Percentiles rank a stretch among this genome's conserved stretches.
Evolutionary conservation across 2,329 filamentous ascomycete genomes (phyloP).

Genomic region (Fusarium torulosum): DNA sequence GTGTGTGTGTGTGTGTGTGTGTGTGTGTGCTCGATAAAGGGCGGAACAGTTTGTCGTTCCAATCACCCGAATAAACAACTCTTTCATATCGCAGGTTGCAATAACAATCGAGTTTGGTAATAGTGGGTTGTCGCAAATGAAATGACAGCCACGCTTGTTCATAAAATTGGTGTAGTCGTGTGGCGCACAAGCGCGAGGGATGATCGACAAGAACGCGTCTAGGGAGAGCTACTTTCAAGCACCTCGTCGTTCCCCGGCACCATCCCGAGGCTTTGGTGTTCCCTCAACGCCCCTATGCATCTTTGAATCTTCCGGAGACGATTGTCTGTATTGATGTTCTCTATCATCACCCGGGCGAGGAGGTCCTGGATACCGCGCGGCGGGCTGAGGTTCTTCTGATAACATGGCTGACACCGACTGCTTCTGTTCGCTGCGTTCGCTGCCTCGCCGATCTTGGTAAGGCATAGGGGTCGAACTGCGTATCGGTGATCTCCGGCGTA

Average conservation of each 20-base stretch:
- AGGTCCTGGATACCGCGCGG: slow-evolving; percentile 28
- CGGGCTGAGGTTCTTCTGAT: slow-evolving; percentile 43
- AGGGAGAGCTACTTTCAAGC: slow-evolving; percentile 26
- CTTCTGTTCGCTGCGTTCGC: slow-evolving; percentile 50
- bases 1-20: neutral
- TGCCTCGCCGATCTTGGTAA: slow-evolving; percentile 41
- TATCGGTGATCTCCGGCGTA: slow-evolving; percentile 46
- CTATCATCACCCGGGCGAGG: slow-evolving; percentile 27
- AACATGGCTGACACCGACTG: slow-evolving; percentile 54
- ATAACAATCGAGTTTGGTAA: neutral
- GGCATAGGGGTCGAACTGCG: slow-evolving; percentile 41
- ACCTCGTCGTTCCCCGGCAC: slow-evolving; percentile 34
- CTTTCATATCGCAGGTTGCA: neutral
- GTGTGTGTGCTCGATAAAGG: neutral
- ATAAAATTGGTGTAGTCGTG: slow-evolving; percentile 14
- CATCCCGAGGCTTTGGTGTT: slow-evolving; percentile 31
- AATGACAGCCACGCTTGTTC: slow-evolving; percentile 5
- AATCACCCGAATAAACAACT: neutral
- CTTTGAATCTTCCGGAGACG: slow-evolving; percentile 36
- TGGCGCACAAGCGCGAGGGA: slow-evolving; percentile 35
- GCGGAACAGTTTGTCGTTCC: slow-evolving; percentile 6
- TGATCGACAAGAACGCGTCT: slow-evolving; percentile 35
- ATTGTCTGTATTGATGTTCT: slow-evolving; percentile 28
- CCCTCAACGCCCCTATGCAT: slow-evolving; percentile 22
- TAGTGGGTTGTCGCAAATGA: slow-evolving; percentile 19